These are phyloP conservation scores for Lepiota venenata DNA, from an alignment of 768 basidiomycete species.

Conservation along the genomic window DNA sequence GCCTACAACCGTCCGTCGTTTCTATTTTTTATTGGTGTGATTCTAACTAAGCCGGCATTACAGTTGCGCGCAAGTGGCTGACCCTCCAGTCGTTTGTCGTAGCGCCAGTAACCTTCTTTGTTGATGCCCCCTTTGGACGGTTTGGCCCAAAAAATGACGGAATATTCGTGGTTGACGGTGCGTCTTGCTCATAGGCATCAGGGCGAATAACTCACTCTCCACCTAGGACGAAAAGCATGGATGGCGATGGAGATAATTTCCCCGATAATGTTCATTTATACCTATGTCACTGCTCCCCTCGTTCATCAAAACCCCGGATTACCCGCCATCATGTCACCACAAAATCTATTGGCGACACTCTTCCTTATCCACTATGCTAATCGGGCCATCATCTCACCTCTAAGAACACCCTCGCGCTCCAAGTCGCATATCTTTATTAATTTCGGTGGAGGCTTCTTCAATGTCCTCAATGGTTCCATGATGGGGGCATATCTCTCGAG, in stretches of 20 bases:
- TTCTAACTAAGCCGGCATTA: neutral
- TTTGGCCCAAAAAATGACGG: constrained; percentile 53
- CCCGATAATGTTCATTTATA: constrained; percentile 49
- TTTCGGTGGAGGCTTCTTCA: constrained; percentile 57
- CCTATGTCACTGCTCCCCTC: constrained; percentile 47
- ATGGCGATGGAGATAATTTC: constrained; percentile 75
- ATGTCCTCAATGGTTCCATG: constrained; percentile 66
- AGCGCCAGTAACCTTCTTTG: constrained; percentile 38
- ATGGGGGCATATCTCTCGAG: constrained; percentile 72
- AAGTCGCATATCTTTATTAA: constrained; percentile 69
- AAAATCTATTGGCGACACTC: constrained; percentile 49
- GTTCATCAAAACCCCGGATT: constrained; percentile 29
- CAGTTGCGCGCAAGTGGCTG: constrained; percentile 38
- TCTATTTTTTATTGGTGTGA: neutral
- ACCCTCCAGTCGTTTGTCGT: constrained; percentile 34
- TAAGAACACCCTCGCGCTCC: constrained; percentile 77
- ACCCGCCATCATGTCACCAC: constrained; percentile 32
- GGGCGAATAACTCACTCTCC: neutral
- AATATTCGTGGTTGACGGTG: constrained; percentile 31
- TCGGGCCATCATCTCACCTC: constrained; percentile 75
- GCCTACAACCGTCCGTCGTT: neutral
- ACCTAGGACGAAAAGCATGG: constrained; percentile 64
- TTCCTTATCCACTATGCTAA: constrained; percentile 81
- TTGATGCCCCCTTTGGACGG: constrained; percentile 81
- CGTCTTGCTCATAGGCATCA: neutral